Evolutionary conservation across 805 yeast species (phyloP).

Genomic region (Candida insectorum): DNA sequence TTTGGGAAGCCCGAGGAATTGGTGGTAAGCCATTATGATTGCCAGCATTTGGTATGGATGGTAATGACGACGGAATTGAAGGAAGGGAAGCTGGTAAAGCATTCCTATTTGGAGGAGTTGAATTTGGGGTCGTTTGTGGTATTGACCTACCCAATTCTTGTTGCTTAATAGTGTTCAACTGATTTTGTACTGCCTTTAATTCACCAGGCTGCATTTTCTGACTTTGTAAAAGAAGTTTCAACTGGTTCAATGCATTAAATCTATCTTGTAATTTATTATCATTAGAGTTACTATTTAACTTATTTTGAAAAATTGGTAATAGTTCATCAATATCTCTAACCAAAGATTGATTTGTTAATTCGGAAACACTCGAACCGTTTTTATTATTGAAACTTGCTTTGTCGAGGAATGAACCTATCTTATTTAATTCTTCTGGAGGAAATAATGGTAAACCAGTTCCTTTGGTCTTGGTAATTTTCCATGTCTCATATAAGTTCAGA

Average conservation of each 20-base stretch:
- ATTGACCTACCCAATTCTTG: conserved; percentile 19
- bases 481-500: conserved; percentile 76
- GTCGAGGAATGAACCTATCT: conserved; percentile 67
- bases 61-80: conserved; percentile 3
- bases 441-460: conserved; percentile 68
- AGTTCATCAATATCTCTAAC: conserved; percentile 36
- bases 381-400: conserved; percentile 13
- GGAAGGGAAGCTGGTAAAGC: conserved; percentile 7
- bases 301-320: conserved; percentile 40
- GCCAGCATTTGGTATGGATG: conserved; percentile 2
- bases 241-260: conserved; percentile 42
- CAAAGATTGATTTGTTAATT: conserved; percentile 19
- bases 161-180: conserved; percentile 35
- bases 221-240: conserved; percentile 37
- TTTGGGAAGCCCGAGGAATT: conserved; percentile 16
- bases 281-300: conserved; percentile 34
- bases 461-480: conserved; percentile 69
- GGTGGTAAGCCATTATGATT: conserved; percentile 20
- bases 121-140: conserved; percentile 3
- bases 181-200: conserved; percentile 35
- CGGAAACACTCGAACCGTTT: conserved; percentile 19
- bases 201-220: conserved; percentile 31
- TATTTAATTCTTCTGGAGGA: conserved; percentile 62
- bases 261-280: conserved; percentile 43
- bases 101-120: conserved; percentile 9